Base-by-base conservation (phyloP, 495 filamentous ascomycete genomes). In the Opeltia flavorubescens region DNA sequence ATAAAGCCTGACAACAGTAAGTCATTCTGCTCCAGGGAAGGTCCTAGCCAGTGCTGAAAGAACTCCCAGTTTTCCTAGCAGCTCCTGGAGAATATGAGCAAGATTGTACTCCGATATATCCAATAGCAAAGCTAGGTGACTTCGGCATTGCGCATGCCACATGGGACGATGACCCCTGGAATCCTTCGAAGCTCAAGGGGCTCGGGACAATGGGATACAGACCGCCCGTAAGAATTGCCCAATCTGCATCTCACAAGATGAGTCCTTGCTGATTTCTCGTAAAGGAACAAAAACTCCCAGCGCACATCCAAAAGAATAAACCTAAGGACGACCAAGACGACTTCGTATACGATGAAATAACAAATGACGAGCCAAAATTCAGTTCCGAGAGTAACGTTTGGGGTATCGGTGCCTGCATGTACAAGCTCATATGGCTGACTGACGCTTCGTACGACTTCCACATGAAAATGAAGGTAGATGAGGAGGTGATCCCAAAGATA, bases 321-420 rank as follows among this genome's bases (percentile, higher is more conserved):
- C n/a, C n/a, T n/a, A n/a, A n/a, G 6, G 34, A 17, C 8, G 7
- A 38, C 5, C 34, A 38, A 38, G 34, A 39, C 9, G 20, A 41
- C 4, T 41, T 7, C 38, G 20, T 2, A 13, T 9, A 5, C 18
- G 5, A 9, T 1, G 38, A 12, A 6, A 12, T 25, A 6, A 25
- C 21, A 41, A 5, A 24, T 2, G 21, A 25, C 20, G 21, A 21
- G 38, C 38, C 38, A 1, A 3, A 9, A 21, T 13, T 41, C 5
- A 21, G 38, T 13, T 20, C 30, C n/a, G 31, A 50, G n/a, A 53
- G 47, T 20, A 53, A 53, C 5, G 28, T 53, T 15, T 53, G 43
- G 47, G 51, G 23, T 24, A 44, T 50, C 29, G 51, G 51, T 15
- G 51, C 50, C 5, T 46, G 30, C 13, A 53, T 53, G 50, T 49